phyloP scores from a whole-genome alignment of 148 eudicot genomes.

The Nepenthes mirabilis region DNA sequence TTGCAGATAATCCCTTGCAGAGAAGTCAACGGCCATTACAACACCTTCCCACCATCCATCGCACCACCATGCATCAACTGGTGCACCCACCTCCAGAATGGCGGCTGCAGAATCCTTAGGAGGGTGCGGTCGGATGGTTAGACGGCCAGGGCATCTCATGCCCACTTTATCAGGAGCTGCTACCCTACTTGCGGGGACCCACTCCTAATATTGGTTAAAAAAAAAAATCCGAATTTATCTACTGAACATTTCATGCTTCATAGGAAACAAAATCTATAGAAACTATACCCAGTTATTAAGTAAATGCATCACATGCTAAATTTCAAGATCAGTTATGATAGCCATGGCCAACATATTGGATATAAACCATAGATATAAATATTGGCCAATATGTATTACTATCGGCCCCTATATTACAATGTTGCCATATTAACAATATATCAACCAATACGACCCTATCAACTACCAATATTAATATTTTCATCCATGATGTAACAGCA shows the following conservation, averaged over 20 bases:
- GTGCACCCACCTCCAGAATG: constrained; percentile 16
- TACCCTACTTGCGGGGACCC: constrained; percentile 22
- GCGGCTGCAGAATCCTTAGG: constrained; percentile 8
- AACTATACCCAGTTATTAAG: too few relatives aligned
- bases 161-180: constrained; percentile 26
- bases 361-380: too few relatives aligned
- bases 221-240: not conserved
- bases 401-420: too few relatives aligned
- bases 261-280: not conserved
- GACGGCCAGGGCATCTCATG: constrained; percentile 26
- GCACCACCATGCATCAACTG: constrained; percentile 38
- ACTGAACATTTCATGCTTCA: not conserved
- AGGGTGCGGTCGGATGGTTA: constrained; percentile 27
- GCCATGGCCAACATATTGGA: too few relatives aligned
- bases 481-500: too few relatives aligned
- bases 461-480: too few relatives aligned
- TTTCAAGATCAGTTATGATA: too few relatives aligned
- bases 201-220: constrained; percentile 14
- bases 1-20: constrained; percentile 11
- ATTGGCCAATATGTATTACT: too few relatives aligned
- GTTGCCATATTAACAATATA: too few relatives aligned
- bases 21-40: constrained; percentile 8
- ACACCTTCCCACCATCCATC: constrained; percentile 49
- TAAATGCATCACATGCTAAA: too few relatives aligned
- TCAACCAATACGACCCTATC: too few relatives aligned